Percentiles rank a stretch among this genome's conserved stretches.
These are phyloP conservation scores for Penicillium angulare DNA, from an alignment of 495 filamentous ascomycete genomes.

Conservation along the genomic window DNA sequence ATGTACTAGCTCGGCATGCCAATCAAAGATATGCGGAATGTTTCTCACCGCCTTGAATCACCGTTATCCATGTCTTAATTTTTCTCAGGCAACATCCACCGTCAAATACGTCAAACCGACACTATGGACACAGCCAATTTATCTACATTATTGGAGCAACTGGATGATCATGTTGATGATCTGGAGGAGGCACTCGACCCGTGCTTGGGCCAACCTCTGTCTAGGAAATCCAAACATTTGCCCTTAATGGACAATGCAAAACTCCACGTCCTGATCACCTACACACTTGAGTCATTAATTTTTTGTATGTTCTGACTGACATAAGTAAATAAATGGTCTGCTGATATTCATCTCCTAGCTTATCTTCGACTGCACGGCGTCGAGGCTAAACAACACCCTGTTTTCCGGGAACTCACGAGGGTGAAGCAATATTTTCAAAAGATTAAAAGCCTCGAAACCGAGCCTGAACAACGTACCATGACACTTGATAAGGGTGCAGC, in stretches of 20 bases:
- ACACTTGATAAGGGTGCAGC: constrained; percentile 79
- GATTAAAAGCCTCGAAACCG: constrained; percentile 65
- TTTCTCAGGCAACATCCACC: no score
- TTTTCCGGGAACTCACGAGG: constrained; percentile 79
- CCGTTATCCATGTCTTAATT: constrained; percentile 26
- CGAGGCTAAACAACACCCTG: constrained; percentile 77
- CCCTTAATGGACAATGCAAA: constrained; percentile 93
- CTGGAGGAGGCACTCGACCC: constrained; percentile 72
- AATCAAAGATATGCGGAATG: neutral
- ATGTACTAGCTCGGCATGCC: neutral
- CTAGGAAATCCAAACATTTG: constrained; percentile 69
- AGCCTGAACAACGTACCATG: constrained; percentile 53
- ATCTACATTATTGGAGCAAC: constrained; percentile 59
- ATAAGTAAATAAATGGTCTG: neutral
- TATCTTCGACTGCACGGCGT: constrained; percentile 77
- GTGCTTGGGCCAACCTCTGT: constrained; percentile 59
- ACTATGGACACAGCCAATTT: constrained; percentile 45
- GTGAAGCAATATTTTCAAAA: constrained; percentile 93
- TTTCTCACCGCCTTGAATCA: constrained; percentile 20
- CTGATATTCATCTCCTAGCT: constrained; percentile 45
- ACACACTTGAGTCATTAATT: constrained; percentile 86
- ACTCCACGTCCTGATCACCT: constrained; percentile 77
- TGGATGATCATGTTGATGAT: constrained; percentile 74
- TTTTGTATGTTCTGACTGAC: constrained; percentile 61
- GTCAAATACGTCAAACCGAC: no score